A percentile compares a stretch with the other conserved stretches of the same genome.
Evolutionary conservation across 2,329 filamentous ascomycete genomes (phyloP).

Genomic region (Pseudocercospora fijiensis): DNA sequence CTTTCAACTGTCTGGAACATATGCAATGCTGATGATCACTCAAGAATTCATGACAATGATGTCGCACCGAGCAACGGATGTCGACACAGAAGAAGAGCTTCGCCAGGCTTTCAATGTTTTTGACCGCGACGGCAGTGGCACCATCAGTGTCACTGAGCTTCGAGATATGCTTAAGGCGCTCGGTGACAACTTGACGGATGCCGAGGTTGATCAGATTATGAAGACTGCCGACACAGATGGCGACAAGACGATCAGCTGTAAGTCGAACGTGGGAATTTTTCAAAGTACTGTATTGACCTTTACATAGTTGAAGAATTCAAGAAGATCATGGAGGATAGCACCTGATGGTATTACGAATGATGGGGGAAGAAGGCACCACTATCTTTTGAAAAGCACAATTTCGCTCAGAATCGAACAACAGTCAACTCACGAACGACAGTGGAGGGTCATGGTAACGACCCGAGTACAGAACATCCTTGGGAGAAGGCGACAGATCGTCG

Average conservation of each 20-base stretch:
- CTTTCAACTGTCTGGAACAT: not conserved
- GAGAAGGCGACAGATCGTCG: not conserved
- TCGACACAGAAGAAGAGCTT: constrained; percentile 23
- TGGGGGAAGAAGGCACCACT: not conserved
- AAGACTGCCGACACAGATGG: constrained; percentile 23
- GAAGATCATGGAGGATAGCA: constrained; percentile 21
- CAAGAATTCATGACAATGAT: constrained; percentile 24
- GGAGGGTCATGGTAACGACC: not conserved
- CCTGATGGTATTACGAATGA: not conserved
- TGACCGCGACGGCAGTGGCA: constrained; percentile 21
- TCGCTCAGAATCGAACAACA: not conserved
- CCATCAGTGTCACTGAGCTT: constrained; percentile 21
- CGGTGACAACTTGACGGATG: constrained; percentile 20
- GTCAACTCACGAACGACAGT: not conserved
- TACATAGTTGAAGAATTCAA: constrained; percentile 21
- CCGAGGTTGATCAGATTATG: constrained; percentile 23
- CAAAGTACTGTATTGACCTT: not conserved
- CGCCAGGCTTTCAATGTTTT: constrained; percentile 21
- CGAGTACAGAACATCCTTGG: not conserved
- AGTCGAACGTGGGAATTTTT: not conserved
- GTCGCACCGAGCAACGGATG: constrained; percentile 14
- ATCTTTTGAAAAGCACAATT: not conserved
- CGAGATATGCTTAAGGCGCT: constrained; percentile 22
- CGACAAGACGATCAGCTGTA: constrained; percentile 21
- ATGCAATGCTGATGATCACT: not conserved